Evolutionary conservation across 2,329 filamentous ascomycete species (phyloP).

Genomic region (Trichophyton verrucosum): DNA sequence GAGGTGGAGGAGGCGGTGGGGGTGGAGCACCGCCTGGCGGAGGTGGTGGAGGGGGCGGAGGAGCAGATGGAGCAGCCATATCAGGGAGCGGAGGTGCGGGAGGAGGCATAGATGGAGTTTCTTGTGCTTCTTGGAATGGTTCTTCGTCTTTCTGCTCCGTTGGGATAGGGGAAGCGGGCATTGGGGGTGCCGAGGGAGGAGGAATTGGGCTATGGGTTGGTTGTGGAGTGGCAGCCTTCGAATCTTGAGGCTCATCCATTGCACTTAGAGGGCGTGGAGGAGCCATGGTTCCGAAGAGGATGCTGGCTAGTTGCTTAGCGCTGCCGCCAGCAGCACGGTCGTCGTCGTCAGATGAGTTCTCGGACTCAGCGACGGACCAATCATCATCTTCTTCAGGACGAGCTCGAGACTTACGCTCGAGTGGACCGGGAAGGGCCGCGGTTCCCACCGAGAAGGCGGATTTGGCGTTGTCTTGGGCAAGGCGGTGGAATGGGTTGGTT

Average conservation of each 20-base stretch:
- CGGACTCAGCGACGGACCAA: constrained; percentile 70
- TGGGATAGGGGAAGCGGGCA: constrained; percentile 25
- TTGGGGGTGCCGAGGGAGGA: constrained; percentile 26
- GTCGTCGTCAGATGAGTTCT: constrained; percentile 60
- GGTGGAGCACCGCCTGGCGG: constrained; percentile 26
- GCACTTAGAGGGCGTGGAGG: constrained; percentile 80
- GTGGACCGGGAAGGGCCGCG: constrained; percentile 26
- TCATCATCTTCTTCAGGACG: constrained; percentile 58
- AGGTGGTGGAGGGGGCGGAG: constrained; percentile 28
- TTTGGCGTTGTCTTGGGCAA: constrained; percentile 44
- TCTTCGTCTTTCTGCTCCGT: constrained; percentile 21
- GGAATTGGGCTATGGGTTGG: constrained; percentile 26
- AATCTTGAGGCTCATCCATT: constrained; percentile 50
- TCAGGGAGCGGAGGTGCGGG: constrained; percentile 18
- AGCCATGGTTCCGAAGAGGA: constrained; percentile 93
- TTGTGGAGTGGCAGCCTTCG: constrained; percentile 35
- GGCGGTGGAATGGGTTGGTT: constrained; percentile 93
- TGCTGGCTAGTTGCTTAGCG: constrained; percentile 84
- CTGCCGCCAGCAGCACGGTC: constrained; percentile 67
- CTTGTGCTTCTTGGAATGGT: constrained; percentile 9
- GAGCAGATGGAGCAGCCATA: constrained; percentile 15
- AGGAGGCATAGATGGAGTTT: constrained; percentile 22
- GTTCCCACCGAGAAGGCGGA: constrained; percentile 39
- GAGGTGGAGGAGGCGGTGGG: constrained; percentile 21
- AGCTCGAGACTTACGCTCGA: constrained; percentile 39